Base-by-base conservation (phyloP, 1,139 yeast species). In the Fermentozyma sake region DNA sequence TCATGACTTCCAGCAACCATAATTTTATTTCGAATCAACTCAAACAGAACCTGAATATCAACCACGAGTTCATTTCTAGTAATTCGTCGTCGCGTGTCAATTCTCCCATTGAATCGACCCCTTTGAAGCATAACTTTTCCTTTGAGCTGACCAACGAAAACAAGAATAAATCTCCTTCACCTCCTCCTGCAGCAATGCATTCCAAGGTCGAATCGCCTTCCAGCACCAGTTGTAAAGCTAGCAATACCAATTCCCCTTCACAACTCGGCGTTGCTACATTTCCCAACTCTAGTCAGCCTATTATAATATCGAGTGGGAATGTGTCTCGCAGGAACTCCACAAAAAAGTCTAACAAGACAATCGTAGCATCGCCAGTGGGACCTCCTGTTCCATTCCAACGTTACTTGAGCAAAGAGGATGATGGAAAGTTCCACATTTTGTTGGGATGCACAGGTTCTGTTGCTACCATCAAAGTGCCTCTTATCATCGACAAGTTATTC, bases 381-480 rank as follows among this genome's bases (percentile, higher is more conserved):
- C 83, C 86, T 1, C 76, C 79, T 17, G 79, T 79, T 2, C 89
- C 89, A 12, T 82, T 82, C 46, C 80, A 80, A 25, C 79, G 80
- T 41, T 81, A 75, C 47, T 62, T 82, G 32, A 69, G 74, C 28
- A 77, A 76, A 43, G 78, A 79, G 44, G 91, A 82, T 48, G 93
- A 82, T 49, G 79, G 79, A 20, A 87, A 87, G 48, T 68, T 85
- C 32, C 97, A 91, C 54, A 79, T 91, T 22, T 63, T 91, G 32
- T 64, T 91, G 23, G 97, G 94, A 12, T 94, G 94, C 18, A 86
- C 97, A 1, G 99, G 98, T 1, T 83, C 95, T 1, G 96, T 91
- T 5, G 98, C 98, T 5, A 85, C 97, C 3, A 86, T 89, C 35
- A 91, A 91, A 50, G 81, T 91, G 18, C 95, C 96, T 0, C 55